Conservation (phyloP, 2,329 filamentous ascomycete species). For the Stagonosporopsis tanaceti region DNA sequence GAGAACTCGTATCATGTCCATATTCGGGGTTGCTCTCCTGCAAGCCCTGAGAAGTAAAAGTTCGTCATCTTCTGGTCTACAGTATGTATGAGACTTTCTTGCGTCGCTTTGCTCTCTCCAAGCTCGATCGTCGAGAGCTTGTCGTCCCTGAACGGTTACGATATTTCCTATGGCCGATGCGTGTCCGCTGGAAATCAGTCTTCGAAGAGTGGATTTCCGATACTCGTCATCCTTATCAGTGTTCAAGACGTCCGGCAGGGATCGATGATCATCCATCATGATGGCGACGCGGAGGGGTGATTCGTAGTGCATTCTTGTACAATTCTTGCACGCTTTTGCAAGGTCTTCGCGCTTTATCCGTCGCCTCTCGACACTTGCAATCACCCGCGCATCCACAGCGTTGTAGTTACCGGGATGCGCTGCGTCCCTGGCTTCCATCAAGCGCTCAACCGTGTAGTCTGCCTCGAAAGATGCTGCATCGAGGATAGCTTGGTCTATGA, state of each 20-base stretch:
- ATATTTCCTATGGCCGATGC: background rate
- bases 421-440: background rate
- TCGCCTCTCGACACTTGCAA: background rate
- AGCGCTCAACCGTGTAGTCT: background rate
- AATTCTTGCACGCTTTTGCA: background rate
- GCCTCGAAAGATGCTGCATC: background rate
- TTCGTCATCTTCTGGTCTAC: background rate
- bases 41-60: background rate
- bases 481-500: background rate
- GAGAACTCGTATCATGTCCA: background rate
- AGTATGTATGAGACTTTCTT: background rate
- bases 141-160: background rate
- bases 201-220: background rate
- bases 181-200: background rate
- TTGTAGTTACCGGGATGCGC: background rate
- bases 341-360: background rate
- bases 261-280: background rate
- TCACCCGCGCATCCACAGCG: background rate
- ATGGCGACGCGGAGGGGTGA: background rate
- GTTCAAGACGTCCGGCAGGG: background rate
- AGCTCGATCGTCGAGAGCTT: background rate
- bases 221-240: background rate
- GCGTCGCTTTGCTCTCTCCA: background rate
- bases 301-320: background rate
- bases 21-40: background rate